Conservation (phyloP, 2,329 filamentous ascomycete species). For the Monilinia polystroma region DNA sequence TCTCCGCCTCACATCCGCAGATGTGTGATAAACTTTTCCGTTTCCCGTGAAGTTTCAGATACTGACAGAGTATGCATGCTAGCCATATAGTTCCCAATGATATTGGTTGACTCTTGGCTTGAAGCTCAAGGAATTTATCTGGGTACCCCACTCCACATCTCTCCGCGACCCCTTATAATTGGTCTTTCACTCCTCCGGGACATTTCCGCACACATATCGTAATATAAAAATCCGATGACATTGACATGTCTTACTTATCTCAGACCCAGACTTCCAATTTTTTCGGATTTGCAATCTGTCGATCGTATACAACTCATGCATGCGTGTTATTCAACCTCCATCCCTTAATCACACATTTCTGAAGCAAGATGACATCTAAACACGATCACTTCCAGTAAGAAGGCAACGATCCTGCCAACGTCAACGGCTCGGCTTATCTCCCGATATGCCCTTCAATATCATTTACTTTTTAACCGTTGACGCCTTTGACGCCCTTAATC, state of each 20-base stretch:
- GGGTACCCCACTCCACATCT: slow-evolving; percentile 8
- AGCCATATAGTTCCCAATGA: slow-evolving; percentile 9
- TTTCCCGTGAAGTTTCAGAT: slow-evolving; percentile 6
- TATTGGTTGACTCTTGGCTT: background rate
- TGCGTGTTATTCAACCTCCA: slow-evolving; percentile 1
- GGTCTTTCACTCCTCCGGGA: background rate
- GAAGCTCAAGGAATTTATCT: background rate
- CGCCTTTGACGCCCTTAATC: slow-evolving; percentile 11
- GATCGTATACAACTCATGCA: background rate
- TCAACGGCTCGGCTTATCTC: background rate
- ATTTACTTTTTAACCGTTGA: slow-evolving; percentile 2
- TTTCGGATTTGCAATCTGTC: slow-evolving; percentile 7
- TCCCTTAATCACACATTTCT: background rate
- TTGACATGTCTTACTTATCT: slow-evolving; percentile 2
- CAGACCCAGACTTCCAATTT: background rate
- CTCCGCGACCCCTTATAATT: background rate
- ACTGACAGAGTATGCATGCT: slow-evolving; percentile 9
- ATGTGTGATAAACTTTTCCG: background rate
- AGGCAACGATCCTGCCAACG: background rate
- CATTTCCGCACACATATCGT: background rate
- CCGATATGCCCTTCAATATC: background rate
- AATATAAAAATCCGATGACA: background rate
- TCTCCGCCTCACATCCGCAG: background rate
- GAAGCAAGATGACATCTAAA: background rate
- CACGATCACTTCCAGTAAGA: background rate